phyloP scores from a whole-genome alignment of 2,329 filamentous ascomycete genomes.

The Penicillium sp. region DNA sequence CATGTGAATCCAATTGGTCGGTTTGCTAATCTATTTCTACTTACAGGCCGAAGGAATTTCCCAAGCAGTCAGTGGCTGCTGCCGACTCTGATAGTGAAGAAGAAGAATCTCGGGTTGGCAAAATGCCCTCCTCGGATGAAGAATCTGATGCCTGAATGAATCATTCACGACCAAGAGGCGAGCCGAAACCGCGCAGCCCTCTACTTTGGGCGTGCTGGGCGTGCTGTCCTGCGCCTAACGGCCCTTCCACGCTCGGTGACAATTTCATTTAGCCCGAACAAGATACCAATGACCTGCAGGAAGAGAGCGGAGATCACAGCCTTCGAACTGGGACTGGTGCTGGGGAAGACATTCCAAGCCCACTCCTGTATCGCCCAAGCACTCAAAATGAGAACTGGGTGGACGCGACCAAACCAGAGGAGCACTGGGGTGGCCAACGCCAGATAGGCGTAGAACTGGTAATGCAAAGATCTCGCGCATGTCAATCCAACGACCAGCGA shows the following conservation, averaged over 20 bases:
- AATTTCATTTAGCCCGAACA: slow-evolving; percentile 40
- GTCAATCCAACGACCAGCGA: slow-evolving; percentile 75
- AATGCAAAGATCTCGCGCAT: slow-evolving; percentile 83
- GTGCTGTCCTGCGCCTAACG: slow-evolving; percentile 17
- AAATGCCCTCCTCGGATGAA: slow-evolving; percentile 76
- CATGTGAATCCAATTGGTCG: neutral
- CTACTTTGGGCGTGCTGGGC: slow-evolving; percentile 22
- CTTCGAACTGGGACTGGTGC: slow-evolving; percentile 60
- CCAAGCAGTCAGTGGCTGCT: slow-evolving; percentile 61
- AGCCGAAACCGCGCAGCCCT: neutral
- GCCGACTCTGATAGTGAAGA: slow-evolving; percentile 69
- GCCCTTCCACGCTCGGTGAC: slow-evolving; percentile 16
- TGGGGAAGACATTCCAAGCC: slow-evolving; percentile 94
- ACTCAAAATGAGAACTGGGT: slow-evolving; percentile 61
- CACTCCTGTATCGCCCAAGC: slow-evolving; percentile 79
- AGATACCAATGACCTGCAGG: slow-evolving; percentile 60
- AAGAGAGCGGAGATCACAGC: slow-evolving; percentile 68
- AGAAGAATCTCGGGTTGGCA: slow-evolving; percentile 68
- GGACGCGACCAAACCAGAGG: slow-evolving; percentile 70
- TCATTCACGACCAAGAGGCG: neutral
- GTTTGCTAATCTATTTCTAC: slow-evolving; percentile 11
- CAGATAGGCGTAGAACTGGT: slow-evolving; percentile 91
- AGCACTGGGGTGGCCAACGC: slow-evolving; percentile 85
- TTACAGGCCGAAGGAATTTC: slow-evolving; percentile 72
- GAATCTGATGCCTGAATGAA: slow-evolving; percentile 62